phyloP scores from a whole-genome alignment of 1,284 basidiomycete species.

The Filobasidium uniguttulatum region DNA sequence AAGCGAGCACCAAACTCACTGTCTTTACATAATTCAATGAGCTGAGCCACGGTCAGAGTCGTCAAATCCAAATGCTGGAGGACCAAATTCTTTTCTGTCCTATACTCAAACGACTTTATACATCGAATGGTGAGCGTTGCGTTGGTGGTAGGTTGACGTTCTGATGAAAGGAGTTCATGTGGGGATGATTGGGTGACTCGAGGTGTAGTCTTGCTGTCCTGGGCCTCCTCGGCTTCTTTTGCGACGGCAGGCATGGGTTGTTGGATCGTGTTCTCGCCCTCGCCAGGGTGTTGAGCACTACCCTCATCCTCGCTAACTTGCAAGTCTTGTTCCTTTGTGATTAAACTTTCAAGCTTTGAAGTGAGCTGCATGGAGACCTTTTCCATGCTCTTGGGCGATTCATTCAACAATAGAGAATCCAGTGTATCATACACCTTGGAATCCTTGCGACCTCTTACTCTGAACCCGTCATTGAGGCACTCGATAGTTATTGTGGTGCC shows the following conservation, averaged over 20 bases:
- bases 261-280: background rate
- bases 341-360: background rate
- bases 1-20: constrained; percentile 21
- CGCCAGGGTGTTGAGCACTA: background rate
- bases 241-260: background rate
- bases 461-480: background rate
- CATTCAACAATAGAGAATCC: background rate
- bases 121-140: constrained; percentile 50
- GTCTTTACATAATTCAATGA: constrained; percentile 58
- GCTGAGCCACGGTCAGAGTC: constrained; percentile 54
- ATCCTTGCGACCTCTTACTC: background rate
- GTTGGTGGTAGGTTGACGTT: constrained; percentile 9
- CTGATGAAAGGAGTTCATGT: constrained; percentile 11
- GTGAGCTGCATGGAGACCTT: background rate
- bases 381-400: background rate
- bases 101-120: constrained; percentile 88
- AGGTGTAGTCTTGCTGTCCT: background rate
- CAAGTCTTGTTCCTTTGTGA: background rate
- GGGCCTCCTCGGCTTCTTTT: background rate
- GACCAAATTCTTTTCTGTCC: constrained; percentile 78
- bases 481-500: background rate
- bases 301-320: too few relatives aligned
- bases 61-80: constrained; percentile 70
- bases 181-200: background rate
- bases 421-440: background rate